These are phyloP conservation scores for Huiozyma sinensis DNA, from an alignment of 805 yeast species.

Conservation along the genomic window DNA sequence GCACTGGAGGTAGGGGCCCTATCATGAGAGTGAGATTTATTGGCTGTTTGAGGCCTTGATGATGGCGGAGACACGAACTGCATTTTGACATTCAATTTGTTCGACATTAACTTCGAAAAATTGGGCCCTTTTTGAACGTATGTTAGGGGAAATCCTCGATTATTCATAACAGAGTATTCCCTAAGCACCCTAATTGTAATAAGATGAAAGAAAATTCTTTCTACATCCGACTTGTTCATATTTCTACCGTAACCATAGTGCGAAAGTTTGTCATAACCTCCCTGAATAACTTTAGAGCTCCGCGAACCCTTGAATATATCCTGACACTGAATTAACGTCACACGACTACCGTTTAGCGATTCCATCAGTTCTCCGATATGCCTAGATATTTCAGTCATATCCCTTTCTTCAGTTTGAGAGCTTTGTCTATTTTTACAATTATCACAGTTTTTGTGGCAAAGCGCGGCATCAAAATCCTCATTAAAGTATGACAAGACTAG, in stretches of 20 bases:
- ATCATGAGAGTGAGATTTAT: not conserved
- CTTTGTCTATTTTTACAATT: constrained; percentile 51
- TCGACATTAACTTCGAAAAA: constrained; percentile 38
- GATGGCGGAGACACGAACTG: constrained; percentile 31
- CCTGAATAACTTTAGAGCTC: constrained; percentile 45
- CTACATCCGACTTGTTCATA: constrained; percentile 56
- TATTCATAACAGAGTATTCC: constrained; percentile 66
- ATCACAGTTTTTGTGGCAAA: constrained; percentile 74
- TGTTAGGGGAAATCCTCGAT: constrained; percentile 71
- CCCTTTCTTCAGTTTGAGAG: constrained; percentile 41
- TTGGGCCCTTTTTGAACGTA: constrained; percentile 56
- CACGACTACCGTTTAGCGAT: constrained; percentile 44
- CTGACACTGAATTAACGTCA: constrained; percentile 72
- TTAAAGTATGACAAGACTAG: constrained; percentile 88
- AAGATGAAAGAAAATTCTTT: constrained; percentile 71
- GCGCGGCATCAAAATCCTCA: constrained; percentile 59
- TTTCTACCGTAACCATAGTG: constrained; percentile 63
- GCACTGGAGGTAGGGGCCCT: not conserved
- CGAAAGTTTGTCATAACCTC: constrained; percentile 50
- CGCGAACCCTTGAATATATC: constrained; percentile 75
- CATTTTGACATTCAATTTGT: constrained; percentile 38
- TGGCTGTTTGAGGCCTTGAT: constrained; percentile 12
- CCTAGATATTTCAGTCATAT: constrained; percentile 57
- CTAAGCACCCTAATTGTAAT: constrained; percentile 52
- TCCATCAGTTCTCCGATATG: constrained; percentile 51